Percentiles rank a stretch among this genome's conserved stretches.
Evolutionary conservation across 805 yeast genomes (phyloP).

Genomic region (Priceomyces fermenticarens): DNA sequence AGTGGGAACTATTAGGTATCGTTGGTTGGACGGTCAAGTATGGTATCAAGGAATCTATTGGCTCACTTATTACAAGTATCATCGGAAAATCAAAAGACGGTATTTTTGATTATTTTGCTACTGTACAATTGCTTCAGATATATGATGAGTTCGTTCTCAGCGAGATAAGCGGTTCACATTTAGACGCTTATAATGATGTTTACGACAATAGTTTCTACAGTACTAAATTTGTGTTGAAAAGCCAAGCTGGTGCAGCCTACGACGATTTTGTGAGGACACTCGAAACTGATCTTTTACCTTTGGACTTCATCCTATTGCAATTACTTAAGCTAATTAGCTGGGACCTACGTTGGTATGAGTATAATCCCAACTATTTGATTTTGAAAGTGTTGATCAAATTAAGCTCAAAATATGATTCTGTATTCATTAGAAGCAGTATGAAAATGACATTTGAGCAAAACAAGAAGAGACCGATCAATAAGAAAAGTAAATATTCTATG

Average conservation of each 20-base stretch:
- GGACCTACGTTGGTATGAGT: slow-evolving; percentile 62
- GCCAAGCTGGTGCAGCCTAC: slow-evolving; percentile 14
- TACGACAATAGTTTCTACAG: slow-evolving; percentile 24
- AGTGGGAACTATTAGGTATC: slow-evolving; percentile 72
- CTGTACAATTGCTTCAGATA: slow-evolving; percentile 47
- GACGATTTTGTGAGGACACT: slow-evolving; percentile 21
- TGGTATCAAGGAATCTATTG: slow-evolving; percentile 34
- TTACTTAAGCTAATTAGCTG: slow-evolving; percentile 56
- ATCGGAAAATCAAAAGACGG: slow-evolving; percentile 47
- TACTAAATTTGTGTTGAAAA: slow-evolving; percentile 31
- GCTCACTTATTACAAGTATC: slow-evolving; percentile 45
- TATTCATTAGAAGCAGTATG: slow-evolving; percentile 36
- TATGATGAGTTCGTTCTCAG: slow-evolving; percentile 42
- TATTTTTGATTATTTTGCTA: slow-evolving; percentile 61
- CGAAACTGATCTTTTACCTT: slow-evolving; percentile 24
- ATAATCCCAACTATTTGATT: slow-evolving; percentile 43
- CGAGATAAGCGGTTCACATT: slow-evolving; percentile 27
- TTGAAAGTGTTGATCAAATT: slow-evolving; percentile 43
- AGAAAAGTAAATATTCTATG: slow-evolving; percentile 8
- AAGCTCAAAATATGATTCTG: slow-evolving; percentile 39
- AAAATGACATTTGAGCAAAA: slow-evolving; percentile 36
- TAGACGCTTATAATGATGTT: slow-evolving; percentile 28
- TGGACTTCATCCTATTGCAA: slow-evolving; percentile 32
- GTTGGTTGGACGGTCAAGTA: slow-evolving; percentile 44
- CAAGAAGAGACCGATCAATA: slow-evolving; percentile 12